Conservation (phyloP, 352 stramenopile genomes). For the Saprolegnia diclina region DNA sequence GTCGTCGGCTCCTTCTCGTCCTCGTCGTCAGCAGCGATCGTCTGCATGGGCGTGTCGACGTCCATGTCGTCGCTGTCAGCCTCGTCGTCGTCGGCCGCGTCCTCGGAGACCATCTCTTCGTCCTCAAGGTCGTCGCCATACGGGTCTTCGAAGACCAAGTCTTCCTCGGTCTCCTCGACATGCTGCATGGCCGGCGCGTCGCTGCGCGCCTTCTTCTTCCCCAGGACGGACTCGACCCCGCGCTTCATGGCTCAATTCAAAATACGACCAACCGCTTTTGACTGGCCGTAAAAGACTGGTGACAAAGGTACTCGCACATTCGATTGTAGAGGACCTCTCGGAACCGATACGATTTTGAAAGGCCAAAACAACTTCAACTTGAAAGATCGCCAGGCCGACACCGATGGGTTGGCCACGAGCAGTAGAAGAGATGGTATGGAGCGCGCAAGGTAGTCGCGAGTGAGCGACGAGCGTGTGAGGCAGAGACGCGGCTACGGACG, state of each 20-base stretch:
- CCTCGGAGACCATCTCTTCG: constrained; percentile 84
- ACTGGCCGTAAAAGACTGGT: constrained; percentile 20
- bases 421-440: neutral
- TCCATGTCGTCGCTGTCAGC: constrained; percentile 45
- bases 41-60: constrained; percentile 40
- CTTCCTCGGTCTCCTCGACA: constrained; percentile 39
- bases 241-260: constrained; percentile 69
- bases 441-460: too few relatives aligned
- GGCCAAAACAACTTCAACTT: constrained; percentile 8
- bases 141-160: constrained; percentile 84
- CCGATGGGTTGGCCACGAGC: too few relatives aligned
- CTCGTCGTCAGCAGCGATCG: constrained; percentile 34
- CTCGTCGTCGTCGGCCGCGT: constrained; percentile 64
- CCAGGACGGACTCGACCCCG: constrained; percentile 26
- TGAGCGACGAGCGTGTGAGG: too few relatives aligned
- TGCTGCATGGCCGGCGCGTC: constrained; percentile 31
- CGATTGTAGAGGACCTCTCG: neutral
- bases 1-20: constrained; percentile 50
- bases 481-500: too few relatives aligned
- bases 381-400: neutral
- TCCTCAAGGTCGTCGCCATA: constrained; percentile 88
- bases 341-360: neutral
- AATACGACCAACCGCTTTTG: constrained; percentile 11
- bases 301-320: constrained; percentile 3
- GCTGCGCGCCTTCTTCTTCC: constrained; percentile 46